These are phyloP conservation scores for Schrenkiella parvula DNA, from an alignment of 345 rosid species.

Conservation along the genomic window DNA sequence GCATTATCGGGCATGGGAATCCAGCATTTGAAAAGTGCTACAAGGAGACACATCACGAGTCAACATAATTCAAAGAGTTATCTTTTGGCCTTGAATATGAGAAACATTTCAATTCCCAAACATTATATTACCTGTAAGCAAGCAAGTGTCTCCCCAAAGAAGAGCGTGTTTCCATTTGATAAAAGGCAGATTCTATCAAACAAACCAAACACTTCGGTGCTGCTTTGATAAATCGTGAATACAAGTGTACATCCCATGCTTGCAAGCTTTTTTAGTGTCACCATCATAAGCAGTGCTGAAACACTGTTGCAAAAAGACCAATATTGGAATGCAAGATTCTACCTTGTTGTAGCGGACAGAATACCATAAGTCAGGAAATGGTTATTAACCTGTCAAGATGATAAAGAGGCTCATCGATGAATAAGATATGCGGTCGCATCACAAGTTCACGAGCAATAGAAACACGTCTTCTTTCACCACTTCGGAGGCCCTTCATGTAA, in stretches of 20 bases:
- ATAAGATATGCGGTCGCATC: constrained; percentile 86
- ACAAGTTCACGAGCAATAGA: constrained; percentile 98
- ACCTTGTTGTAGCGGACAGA: not conserved
- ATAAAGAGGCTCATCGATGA: constrained; percentile 97
- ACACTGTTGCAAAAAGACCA: constrained; percentile 44
- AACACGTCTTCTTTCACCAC: constrained; percentile 96
- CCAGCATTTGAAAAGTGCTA: constrained; percentile 99
- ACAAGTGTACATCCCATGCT: constrained; percentile 94
- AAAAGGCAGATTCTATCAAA: constrained; percentile 97
- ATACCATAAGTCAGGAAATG: not conserved
- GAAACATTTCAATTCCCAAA: not conserved
- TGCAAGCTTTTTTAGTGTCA: constrained; percentile 93
- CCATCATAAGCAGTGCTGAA: constrained; percentile 99
- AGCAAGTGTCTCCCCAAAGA: constrained; percentile 96
- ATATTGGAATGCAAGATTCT: not conserved
- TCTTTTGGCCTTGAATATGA: not conserved
- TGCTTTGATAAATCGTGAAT: constrained; percentile 88
- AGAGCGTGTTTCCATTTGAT: constrained; percentile 93
- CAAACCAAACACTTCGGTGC: constrained; percentile 98
- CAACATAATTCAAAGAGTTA: not conserved
- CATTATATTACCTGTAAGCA: constrained; percentile 74
- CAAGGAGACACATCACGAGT: constrained; percentile 19
- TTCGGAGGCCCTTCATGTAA: constrained; percentile 84
- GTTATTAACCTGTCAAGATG: constrained; percentile 75
- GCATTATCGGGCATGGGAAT: constrained; percentile 99